Evolutionary conservation across 345 rosid species (phyloP).

Genomic region (Noccaea caerulescens): DNA sequence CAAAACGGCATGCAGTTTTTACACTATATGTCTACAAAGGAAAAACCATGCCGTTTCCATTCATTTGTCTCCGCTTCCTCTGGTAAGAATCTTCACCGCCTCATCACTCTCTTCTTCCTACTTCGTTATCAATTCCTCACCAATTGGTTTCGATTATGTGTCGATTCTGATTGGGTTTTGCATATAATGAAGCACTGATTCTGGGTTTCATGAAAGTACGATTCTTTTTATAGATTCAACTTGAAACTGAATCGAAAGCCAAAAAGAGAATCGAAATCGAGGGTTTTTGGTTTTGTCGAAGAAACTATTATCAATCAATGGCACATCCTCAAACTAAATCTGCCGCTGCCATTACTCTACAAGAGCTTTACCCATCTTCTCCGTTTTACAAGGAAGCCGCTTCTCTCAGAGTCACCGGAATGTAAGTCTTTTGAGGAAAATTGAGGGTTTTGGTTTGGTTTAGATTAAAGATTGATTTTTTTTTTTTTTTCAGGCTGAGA

Average conservation of each 20-base stretch:
- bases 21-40: too few species aligned
- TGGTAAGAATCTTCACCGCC: too few species aligned
- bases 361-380: slow-evolving; percentile 63
- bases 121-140: too few species aligned
- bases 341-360: slow-evolving; percentile 57
- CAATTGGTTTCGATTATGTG: too few species aligned
- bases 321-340: slow-evolving; percentile 46
- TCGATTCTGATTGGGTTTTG: too few species aligned
- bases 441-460: background rate
- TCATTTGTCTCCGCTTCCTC: too few species aligned
- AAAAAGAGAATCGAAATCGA: background rate
- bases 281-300: slow-evolving; percentile 11
- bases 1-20: too few species aligned
- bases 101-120: too few species aligned
- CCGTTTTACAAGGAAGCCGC: slow-evolving; percentile 58
- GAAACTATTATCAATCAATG: slow-evolving; percentile 40
- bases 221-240: slow-evolving; percentile 1
- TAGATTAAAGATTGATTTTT: background rate
- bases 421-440: slow-evolving; percentile 42
- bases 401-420: slow-evolving; percentile 72
- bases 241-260: background rate
- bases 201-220: background rate
- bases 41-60: too few species aligned
- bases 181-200: too few species aligned
- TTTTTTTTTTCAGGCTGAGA: slow-evolving; percentile 52